These are phyloP conservation scores for Aleurites moluccanus DNA, from an alignment of 441 rosid species.

Conservation along the genomic window DNA sequence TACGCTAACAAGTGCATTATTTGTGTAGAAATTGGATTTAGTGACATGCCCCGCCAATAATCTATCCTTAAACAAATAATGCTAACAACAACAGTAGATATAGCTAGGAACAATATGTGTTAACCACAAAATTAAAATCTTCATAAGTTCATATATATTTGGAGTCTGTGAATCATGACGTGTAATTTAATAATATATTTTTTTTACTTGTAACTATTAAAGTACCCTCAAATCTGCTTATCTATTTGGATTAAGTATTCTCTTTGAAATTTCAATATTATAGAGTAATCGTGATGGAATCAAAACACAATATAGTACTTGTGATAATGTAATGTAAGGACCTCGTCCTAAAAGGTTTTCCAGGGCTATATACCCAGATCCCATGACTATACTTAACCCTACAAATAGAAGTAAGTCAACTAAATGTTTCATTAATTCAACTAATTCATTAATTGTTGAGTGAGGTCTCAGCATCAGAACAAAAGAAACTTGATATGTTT, in stretches of 20 bases:
- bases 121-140: background rate
- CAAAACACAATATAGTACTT: background rate
- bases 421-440: background rate
- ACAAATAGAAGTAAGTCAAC: conserved; percentile 3
- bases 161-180: background rate
- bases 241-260: no score
- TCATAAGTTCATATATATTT: background rate
- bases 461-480: background rate
- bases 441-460: background rate
- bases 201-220: no score
- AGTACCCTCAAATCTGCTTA: no score
- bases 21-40: conserved; percentile 18
- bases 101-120: background rate
- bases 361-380: background rate
- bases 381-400: conserved; percentile 5
- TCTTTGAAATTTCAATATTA: no score
- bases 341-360: background rate
- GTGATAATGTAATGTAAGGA: conserved; percentile 1
- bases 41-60: conserved; percentile 25
- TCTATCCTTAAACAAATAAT: background rate
- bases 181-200: no score
- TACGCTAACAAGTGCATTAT: conserved; percentile 14
- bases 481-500: background rate
- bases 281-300: no score
- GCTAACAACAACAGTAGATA: background rate